A percentile compares a stretch with the other conserved stretches of the same genome.
Evolutionary conservation across 441 rosid genomes (phyloP).

Genomic region (Populus hybrid): DNA sequence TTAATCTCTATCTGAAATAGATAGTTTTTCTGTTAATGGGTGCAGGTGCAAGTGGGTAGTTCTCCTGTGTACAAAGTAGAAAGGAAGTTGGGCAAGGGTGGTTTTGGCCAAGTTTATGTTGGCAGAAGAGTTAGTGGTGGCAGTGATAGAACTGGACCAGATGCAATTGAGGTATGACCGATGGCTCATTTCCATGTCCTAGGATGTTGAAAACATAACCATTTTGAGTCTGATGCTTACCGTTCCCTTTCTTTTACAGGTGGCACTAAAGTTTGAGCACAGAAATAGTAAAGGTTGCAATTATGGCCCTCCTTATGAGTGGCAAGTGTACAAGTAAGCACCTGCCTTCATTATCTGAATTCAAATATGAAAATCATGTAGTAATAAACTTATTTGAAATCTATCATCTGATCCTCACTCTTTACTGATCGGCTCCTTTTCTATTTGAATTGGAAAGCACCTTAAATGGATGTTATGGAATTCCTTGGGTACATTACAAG

Average conservation of each 20-base stretch:
- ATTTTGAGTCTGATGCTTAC: constrained; percentile 3
- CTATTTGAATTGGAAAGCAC: constrained; percentile 41
- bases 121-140: constrained; percentile 88
- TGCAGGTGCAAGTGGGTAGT: constrained; percentile 61
- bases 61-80: constrained; percentile 88
- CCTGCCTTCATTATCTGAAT: constrained; percentile 11
- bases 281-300: constrained; percentile 95
- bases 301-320: constrained; percentile 95
- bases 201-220: not conserved
- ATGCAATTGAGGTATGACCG: constrained; percentile 79
- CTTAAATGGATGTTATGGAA: constrained; percentile 83
- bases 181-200: constrained; percentile 10
- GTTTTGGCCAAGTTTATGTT: constrained; percentile 95
- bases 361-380: not conserved
- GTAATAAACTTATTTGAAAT: not conserved
- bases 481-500: constrained; percentile 85
- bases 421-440: constrained; percentile 12
- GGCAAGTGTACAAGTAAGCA: constrained; percentile 96
- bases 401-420: constrained; percentile 2
- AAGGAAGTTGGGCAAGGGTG: constrained; percentile 94
- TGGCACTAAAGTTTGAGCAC: constrained; percentile 92
- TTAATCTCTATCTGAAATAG: not conserved
- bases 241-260: constrained; percentile 43
- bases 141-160: constrained; percentile 74
- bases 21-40: constrained; percentile 2